A percentile compares a stretch with the other conserved stretches of the same genome.
These are phyloP conservation scores for Chenopodium album DNA, from an alignment of 148 eudicot species.

Conservation along the genomic window DNA sequence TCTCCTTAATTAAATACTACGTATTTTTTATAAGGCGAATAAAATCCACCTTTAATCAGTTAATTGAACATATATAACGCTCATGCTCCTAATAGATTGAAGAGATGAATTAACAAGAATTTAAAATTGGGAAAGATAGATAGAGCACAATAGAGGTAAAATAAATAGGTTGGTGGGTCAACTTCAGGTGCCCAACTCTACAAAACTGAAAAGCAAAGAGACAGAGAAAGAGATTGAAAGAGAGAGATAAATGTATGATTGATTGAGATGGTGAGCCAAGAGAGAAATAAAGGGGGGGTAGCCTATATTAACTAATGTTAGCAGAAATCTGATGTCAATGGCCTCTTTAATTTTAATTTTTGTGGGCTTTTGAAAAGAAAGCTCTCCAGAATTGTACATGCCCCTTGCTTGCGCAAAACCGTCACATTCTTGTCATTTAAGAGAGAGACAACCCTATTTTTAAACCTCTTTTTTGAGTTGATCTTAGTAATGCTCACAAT, in stretches of 20 bases:
- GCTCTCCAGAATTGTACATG: constrained; percentile 12
- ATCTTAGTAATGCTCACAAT: too few relatives aligned
- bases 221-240: constrained; percentile 11
- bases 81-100: too few relatives aligned
- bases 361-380: constrained; percentile 21
- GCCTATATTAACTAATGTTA: constrained; percentile 15
- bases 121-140: background rate
- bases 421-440: constrained; percentile 1
- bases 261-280: constrained; percentile 25
- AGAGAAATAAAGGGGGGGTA: background rate
- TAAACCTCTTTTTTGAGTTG: background rate
- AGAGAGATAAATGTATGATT: constrained; percentile 12
- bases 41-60: too few relatives aligned
- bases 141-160: constrained; percentile 5
- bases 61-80: too few relatives aligned
- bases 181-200: constrained; percentile 31
- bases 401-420: constrained; percentile 1
- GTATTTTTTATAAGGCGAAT: too few relatives aligned
- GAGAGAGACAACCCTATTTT: constrained; percentile 12
- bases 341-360: background rate
- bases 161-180: constrained; percentile 25
- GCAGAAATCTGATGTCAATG: constrained; percentile 15
- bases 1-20: too few relatives aligned
- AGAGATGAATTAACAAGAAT: background rate
- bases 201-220: constrained; percentile 11